Percentiles rank a stretch among this genome's conserved stretches.
Conservation (phyloP, 331 rosid genomes). For the Acacia concinna region DNA sequence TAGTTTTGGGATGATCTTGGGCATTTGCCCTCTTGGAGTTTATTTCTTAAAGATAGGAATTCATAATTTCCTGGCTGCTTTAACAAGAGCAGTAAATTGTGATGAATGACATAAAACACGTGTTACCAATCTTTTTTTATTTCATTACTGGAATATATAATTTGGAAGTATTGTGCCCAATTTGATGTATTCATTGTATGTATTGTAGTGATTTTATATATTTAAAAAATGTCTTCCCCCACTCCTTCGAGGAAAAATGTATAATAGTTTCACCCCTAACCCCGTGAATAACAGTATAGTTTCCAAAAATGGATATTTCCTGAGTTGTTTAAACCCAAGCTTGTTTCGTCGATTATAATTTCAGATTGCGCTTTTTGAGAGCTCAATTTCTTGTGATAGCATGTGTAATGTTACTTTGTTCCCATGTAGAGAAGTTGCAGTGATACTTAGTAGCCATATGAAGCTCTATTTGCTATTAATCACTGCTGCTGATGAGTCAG, state of each 20-base stretch:
- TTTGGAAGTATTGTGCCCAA: neutral
- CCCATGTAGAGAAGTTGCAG: constrained; percentile 69
- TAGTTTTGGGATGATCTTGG: neutral
- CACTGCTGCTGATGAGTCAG: constrained; percentile 60
- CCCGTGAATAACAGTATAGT: constrained; percentile 1
- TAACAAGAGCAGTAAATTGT: neutral
- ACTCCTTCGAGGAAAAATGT: neutral
- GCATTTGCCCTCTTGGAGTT: neutral
- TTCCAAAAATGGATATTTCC: constrained; percentile 4
- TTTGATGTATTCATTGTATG: neutral
- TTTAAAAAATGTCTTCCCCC: neutral
- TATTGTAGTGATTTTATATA: neutral
- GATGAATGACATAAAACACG: neutral
- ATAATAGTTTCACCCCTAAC: constrained; percentile 8
- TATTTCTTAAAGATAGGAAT: neutral
- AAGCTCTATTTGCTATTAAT: constrained; percentile 73
- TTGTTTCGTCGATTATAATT: constrained; percentile 12
- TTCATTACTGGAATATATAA: neutral
- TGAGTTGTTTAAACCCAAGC: neutral
- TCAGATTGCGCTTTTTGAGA: neutral
- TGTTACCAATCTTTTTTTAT: neutral
- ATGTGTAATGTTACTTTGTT: constrained; percentile 20
- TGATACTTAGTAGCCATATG: constrained; percentile 72
- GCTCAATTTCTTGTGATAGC: constrained; percentile 11
- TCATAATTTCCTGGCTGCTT: constrained; percentile 7